phyloP scores from a whole-genome alignment of 139 green algal genomes.

The Picochlorum sp. region DNA sequence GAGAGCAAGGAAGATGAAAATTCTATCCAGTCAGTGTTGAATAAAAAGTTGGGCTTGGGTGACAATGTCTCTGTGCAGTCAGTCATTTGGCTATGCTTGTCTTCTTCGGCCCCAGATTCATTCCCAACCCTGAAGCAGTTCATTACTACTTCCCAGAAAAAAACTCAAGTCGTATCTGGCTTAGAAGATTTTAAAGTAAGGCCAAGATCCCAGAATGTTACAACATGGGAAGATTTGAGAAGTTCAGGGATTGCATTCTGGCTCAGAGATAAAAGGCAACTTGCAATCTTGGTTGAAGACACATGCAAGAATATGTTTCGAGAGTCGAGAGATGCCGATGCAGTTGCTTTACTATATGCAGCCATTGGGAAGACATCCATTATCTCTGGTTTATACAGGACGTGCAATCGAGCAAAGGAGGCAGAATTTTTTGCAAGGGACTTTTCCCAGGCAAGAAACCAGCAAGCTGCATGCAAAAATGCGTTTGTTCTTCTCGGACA shows the following conservation, averaged over 20 bases:
- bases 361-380: constrained; percentile 57
- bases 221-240: constrained; percentile 41
- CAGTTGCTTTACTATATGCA: constrained; percentile 72
- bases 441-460: constrained; percentile 49
- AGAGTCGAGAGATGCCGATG: constrained; percentile 53
- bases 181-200: background rate
- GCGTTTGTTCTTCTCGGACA: constrained; percentile 80
- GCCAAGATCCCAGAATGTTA: background rate
- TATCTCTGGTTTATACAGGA: constrained; percentile 63
- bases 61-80: background rate
- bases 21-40: background rate
- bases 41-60: background rate
- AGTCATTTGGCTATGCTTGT: background rate
- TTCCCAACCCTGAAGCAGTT: no score
- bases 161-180: background rate
- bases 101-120: background rate
- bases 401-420: constrained; percentile 45
- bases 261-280: constrained; percentile 43
- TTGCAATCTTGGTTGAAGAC: constrained; percentile 40
- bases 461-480: constrained; percentile 76
- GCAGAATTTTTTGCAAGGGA: constrained; percentile 75
- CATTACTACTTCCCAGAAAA: background rate
- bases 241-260: constrained; percentile 71
- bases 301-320: constrained; percentile 70
- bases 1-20: background rate